Conservation (phyloP, 2,329 filamentous ascomycete genomes). For the Rhinocladiella similis region DNA sequence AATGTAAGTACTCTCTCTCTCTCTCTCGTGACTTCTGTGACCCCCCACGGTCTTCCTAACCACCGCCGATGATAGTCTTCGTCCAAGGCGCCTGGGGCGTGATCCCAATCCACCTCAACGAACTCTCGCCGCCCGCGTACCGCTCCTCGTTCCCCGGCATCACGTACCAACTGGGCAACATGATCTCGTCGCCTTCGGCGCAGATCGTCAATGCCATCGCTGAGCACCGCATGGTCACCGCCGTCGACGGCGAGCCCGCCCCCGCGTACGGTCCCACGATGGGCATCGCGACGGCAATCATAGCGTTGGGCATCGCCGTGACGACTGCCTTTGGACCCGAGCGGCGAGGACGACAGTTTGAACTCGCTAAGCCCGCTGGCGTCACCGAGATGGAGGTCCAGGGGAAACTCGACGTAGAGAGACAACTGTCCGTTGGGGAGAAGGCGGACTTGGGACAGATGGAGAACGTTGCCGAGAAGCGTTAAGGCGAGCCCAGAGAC, state of each 20-base stretch:
- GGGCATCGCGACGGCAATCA: slow-evolving; percentile 75
- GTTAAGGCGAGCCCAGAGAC: neutral
- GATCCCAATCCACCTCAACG: slow-evolving; percentile 74
- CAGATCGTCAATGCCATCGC: slow-evolving; percentile 77
- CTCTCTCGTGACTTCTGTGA: too few species aligned
- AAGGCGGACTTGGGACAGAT: slow-evolving; percentile 4
- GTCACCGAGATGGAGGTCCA: slow-evolving; percentile 9
- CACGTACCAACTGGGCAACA: slow-evolving; percentile 75
- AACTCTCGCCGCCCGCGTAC: slow-evolving; percentile 70
- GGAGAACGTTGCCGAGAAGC: slow-evolving; percentile 12
- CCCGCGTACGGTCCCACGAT: slow-evolving; percentile 74
- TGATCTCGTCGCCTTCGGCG: slow-evolving; percentile 67
- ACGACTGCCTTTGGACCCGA: slow-evolving; percentile 73
- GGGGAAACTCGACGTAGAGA: slow-evolving; percentile 13
- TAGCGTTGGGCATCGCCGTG: slow-evolving; percentile 66
- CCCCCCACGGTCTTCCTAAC: too few species aligned
- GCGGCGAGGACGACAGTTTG: slow-evolving; percentile 70
- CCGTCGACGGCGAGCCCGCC: slow-evolving; percentile 56
- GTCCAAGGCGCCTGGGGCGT: slow-evolving; percentile 71
- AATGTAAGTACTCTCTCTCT: slow-evolving; percentile 40
- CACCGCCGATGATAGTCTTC: slow-evolving; percentile 43
- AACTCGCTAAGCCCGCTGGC: slow-evolving; percentile 57
- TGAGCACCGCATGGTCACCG: slow-evolving; percentile 60
- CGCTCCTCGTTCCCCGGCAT: slow-evolving; percentile 74
- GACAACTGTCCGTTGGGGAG: slow-evolving; percentile 1